Evolutionary conservation across 768 basidiomycete species (phyloP), one percentile per base, ranked within the genome.

Genomic region (Lactarius indigo): DNA sequence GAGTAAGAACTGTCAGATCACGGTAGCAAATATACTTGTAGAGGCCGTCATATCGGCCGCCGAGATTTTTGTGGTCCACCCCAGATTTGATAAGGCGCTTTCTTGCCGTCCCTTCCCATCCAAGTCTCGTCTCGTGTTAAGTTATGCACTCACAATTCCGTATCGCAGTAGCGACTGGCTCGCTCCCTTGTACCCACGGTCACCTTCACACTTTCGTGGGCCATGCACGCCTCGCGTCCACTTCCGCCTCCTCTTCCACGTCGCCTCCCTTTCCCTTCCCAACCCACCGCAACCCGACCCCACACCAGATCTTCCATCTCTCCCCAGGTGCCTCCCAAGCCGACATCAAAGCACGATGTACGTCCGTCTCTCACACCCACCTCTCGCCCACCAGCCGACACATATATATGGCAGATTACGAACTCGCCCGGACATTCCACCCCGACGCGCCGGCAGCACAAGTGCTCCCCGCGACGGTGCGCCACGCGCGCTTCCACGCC

Each of bases 231-330:
- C 17, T 44, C 31, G 39, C 61, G 47, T 63, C 66, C 10, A 55
- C 39, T 5, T 65, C 59, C 42, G 3, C 42, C 30, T 37, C 73
- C 1, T 73, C 74, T 12, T 70, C 73, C 5, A 69, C 72, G 15
- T 58, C 72, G 15, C 67, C 68, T 37, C 72, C 69, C 20, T 80
- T 78, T 59, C 84, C 86, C 0, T 91, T 84, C 61, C 89, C 89
- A 0, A 72, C 69, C 5, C 75, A 84, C 64, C 67, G 80, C 0
- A 79, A 79, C 57, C 89, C 89, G 13, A 84, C 86, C 1, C 87
- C 89, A 1, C 79, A 88, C 74, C 85, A 91, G 75, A 89, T 91
- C 63, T 91, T 91, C 73, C 89, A 90, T 72, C 80, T 91, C 4
- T 77, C 83, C 2, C 72, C 69, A 1, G 77, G 79, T 26, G 87